These are phyloP conservation scores for Brasilioporus rufonigricans DNA, from an alignment of 768 basidiomycete species.

Conservation along the genomic window DNA sequence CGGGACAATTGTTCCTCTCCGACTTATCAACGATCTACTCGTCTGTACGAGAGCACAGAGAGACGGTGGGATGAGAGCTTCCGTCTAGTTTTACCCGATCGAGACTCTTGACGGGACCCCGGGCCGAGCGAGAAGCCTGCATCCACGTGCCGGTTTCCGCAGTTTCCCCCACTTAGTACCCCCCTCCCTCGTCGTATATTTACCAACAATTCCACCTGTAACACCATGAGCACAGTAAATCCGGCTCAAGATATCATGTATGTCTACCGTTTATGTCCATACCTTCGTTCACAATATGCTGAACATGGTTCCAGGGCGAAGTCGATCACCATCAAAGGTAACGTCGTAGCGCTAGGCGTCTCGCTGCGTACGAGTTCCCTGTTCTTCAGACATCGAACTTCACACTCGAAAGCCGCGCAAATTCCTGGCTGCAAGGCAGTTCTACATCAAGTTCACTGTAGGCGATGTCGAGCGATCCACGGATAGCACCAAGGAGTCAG, in stretches of 20 bases:
- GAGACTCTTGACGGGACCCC: too few relatives aligned
- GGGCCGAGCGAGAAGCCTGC: too few relatives aligned
- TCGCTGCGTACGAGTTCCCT: neutral
- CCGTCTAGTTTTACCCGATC: too few relatives aligned
- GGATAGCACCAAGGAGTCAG: neutral
- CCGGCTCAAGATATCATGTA: neutral
- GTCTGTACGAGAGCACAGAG: too few relatives aligned
- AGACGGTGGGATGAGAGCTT: too few relatives aligned
- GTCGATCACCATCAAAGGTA: neutral
- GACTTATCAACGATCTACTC: too few relatives aligned
- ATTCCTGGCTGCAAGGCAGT: neutral
- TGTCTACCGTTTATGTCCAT: neutral
- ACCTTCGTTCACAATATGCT: neutral
- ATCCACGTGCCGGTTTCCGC: too few relatives aligned
- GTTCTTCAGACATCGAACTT: neutral
- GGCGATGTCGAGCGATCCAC: neutral
- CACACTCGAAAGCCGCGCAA: neutral
- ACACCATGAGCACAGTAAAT: neutral
- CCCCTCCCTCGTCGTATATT: neutral
- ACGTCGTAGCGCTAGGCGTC: neutral
- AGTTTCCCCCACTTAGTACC: too few relatives aligned
- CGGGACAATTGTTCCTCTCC: too few relatives aligned
- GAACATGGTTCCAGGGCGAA: neutral
- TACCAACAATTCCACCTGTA: too few relatives aligned
- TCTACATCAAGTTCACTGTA: neutral